Evolutionary conservation across 1,284 basidiomycete genomes (phyloP).

Genomic region (Cryptococcus jaspeensis): DNA sequence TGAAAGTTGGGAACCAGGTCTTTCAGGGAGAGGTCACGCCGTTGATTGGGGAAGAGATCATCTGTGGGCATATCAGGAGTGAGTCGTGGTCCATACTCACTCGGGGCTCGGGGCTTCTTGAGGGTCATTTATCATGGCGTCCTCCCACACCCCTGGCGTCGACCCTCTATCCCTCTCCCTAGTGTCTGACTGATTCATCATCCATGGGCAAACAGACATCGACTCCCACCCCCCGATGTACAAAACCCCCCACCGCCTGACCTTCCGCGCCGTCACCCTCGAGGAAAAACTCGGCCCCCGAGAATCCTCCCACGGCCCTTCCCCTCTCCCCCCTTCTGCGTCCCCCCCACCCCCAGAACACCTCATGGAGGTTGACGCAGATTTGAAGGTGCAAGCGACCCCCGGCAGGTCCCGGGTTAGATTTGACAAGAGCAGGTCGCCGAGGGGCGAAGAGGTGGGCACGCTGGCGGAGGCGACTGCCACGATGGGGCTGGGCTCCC

Average conservation of each 20-base stretch:
- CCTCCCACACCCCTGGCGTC: not conserved
- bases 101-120: not conserved
- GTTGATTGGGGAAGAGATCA: conserved; percentile 48
- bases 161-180: not conserved
- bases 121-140: not conserved
- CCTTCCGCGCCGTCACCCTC: conserved; percentile 35
- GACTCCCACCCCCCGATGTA: conserved; percentile 34
- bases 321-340: not conserved
- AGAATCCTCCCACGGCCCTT: not conserved
- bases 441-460: too few species aligned
- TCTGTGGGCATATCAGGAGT: conserved; percentile 42
- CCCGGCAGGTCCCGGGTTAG: too few species aligned
- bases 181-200: conserved; percentile 11
- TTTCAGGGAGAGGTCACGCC: conserved; percentile 42
- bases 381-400: too few species aligned
- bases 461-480: too few species aligned
- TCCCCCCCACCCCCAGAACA: too few species aligned
- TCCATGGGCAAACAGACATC: conserved; percentile 31
- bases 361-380: too few species aligned
- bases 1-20: conserved; percentile 47
- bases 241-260: conserved; percentile 29
- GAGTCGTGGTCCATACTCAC: conserved; percentile 6
- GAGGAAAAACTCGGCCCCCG: not conserved
- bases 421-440: too few species aligned
- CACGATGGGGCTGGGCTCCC: not conserved